Evolutionary conservation across 768 basidiomycete species (phyloP).

Genomic region (Mycena alexandri): DNA sequence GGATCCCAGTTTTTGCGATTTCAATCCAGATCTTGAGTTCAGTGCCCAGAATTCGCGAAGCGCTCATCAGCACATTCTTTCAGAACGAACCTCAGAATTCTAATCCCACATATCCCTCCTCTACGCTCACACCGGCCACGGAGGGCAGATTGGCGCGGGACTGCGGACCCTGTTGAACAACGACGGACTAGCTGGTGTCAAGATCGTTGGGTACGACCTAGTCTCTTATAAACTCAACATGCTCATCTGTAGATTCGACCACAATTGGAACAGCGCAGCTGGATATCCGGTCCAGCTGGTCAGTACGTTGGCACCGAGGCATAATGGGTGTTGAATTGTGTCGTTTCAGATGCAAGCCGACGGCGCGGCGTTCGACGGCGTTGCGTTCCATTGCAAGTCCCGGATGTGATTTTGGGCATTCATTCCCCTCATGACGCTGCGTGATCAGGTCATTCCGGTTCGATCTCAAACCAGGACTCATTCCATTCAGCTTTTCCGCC

Average conservation of each 20-base stretch:
- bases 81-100: conserved; percentile 70
- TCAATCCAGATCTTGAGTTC: no score
- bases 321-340: neutral
- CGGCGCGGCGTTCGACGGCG: conserved; percentile 69
- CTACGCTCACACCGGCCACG: conserved; percentile 41
- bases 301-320: neutral
- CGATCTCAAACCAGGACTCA: conserved; percentile 15
- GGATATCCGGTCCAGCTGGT: conserved; percentile 69
- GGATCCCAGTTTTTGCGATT: conserved; percentile 72
- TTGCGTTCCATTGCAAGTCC: conserved; percentile 77
- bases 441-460: conserved; percentile 20
- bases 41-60: no score
- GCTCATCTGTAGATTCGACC: no score
- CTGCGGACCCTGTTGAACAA: conserved; percentile 72
- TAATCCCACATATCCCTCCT: conserved; percentile 75
- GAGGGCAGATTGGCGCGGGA: conserved; percentile 68
- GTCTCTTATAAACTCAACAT: no score
- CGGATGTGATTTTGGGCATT: conserved; percentile 36
- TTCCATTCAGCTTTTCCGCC: conserved; percentile 26
- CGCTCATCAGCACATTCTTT: no score
- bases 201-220: conserved; percentile 74
- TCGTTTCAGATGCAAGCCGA: conserved; percentile 65
- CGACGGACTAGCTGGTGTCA: conserved; percentile 69
- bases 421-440: neutral
- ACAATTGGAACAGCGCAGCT: conserved; percentile 80